Conservation (phyloP, 805 yeast genomes). For the Lachancea dasiensis region DNA sequence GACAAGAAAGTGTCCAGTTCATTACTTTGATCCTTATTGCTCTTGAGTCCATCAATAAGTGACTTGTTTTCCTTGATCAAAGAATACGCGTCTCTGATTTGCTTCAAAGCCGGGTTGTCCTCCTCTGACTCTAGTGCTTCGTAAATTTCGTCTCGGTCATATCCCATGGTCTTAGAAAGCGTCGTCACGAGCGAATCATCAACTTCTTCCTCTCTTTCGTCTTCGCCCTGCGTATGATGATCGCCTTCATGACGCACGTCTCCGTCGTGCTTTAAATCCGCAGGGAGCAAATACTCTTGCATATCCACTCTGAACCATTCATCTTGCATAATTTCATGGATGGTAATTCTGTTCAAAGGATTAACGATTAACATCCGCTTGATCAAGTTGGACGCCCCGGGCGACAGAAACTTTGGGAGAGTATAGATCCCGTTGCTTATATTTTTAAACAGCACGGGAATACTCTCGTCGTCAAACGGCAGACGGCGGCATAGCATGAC, state of each 20-base stretch:
- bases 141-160: constrained; percentile 73
- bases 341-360: constrained; percentile 88
- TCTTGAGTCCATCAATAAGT: constrained; percentile 59
- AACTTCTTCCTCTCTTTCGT: constrained; percentile 35
- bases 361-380: constrained; percentile 91
- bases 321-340: constrained; percentile 86
- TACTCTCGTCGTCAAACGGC: constrained; percentile 94
- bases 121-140: constrained; percentile 52
- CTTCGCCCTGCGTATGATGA: constrained; percentile 18
- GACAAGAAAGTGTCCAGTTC: constrained; percentile 54
- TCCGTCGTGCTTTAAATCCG: constrained; percentile 18
- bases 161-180: constrained; percentile 80
- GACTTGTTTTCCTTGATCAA: constrained; percentile 74
- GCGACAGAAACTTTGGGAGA: constrained; percentile 76
- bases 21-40: constrained; percentile 37
- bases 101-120: constrained; percentile 51
- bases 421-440: constrained; percentile 91
- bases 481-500: constrained; percentile 94
- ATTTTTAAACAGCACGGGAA: constrained; percentile 88
- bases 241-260: constrained; percentile 6
- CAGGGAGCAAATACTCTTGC: constrained; percentile 70
- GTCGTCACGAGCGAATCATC: constrained; percentile 75
- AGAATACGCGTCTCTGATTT: constrained; percentile 80
- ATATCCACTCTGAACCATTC: constrained; percentile 85
- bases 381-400: constrained; percentile 77